Conservation (phyloP, 2,329 filamentous ascomycete genomes). For the Venturia asperata region DNA sequence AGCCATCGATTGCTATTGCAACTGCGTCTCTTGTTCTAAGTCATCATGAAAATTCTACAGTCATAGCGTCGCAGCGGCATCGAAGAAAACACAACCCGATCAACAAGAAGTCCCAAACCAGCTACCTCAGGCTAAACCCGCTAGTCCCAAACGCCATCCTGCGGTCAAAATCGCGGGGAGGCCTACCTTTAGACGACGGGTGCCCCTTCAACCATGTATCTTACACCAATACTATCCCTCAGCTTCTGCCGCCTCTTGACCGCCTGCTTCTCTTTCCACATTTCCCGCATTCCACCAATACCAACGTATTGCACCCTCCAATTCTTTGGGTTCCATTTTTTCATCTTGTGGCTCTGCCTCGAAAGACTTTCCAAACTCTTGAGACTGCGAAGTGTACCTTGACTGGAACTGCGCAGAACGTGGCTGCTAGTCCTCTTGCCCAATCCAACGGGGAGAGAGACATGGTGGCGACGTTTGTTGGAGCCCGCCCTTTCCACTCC, state of each 20-base stretch:
- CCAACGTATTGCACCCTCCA: slow-evolving; percentile 46
- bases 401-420: slow-evolving; percentile 21
- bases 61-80: background rate
- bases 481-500: slow-evolving; percentile 46
- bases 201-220: slow-evolving; percentile 30
- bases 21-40: background rate
- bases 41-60: background rate
- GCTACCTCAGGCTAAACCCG: background rate
- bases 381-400: slow-evolving; percentile 20
- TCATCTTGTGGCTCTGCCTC: slow-evolving; percentile 29
- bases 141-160: background rate
- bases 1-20: background rate
- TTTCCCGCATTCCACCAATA: slow-evolving; percentile 43
- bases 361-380: slow-evolving; percentile 17
- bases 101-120: background rate
- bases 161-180: background rate
- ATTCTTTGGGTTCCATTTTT: slow-evolving; percentile 36
- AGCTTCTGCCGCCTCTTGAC: slow-evolving; percentile 48
- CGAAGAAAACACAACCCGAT: background rate
- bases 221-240: slow-evolving; percentile 47
- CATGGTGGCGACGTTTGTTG: slow-evolving; percentile 37
- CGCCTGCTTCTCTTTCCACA: slow-evolving; percentile 38
- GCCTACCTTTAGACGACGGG: background rate
- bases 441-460: slow-evolving; percentile 31
- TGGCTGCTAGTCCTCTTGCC: slow-evolving; percentile 22